Conservation (phyloP, 768 basidiomycete species). For the Phanerochaete sordida region DNA sequence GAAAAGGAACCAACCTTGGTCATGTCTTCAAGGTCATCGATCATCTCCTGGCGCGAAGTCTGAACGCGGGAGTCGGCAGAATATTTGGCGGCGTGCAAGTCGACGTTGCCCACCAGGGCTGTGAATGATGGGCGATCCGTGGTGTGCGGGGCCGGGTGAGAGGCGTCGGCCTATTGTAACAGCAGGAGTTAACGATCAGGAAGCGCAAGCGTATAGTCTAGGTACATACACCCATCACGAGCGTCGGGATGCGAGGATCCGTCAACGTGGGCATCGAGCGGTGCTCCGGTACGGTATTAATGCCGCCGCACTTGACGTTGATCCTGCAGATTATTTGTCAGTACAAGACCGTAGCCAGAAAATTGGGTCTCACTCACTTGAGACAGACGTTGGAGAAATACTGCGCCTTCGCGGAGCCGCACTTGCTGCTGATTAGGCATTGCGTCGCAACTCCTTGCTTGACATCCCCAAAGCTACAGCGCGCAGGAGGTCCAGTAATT, state of each 20-base stretch:
- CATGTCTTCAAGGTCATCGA: conserved; percentile 68
- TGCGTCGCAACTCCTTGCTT: conserved; percentile 73
- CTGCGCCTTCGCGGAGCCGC: conserved; percentile 63
- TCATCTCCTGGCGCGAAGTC: conserved; percentile 69
- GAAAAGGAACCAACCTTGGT: conserved; percentile 45
- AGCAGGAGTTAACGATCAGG: no score
- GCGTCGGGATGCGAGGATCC: conserved; percentile 70
- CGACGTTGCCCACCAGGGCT: conserved; percentile 76
- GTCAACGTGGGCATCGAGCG: conserved; percentile 60
- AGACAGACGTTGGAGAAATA: conserved; percentile 80
- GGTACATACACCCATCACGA: conserved; percentile 79
- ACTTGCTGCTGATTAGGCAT: conserved; percentile 67
- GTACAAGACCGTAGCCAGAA: background rate
- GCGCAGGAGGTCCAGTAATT: no score
- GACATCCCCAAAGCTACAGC: conserved; percentile 79
- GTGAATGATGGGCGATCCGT: conserved; percentile 79
- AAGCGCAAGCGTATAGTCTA: no score
- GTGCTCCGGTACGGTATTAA: conserved; percentile 75
- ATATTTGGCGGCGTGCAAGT: conserved; percentile 74
- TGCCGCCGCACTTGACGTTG: conserved; percentile 82
- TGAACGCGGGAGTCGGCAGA: conserved; percentile 60
- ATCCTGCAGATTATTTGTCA: conserved; percentile 48
- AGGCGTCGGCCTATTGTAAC: conserved; percentile 76
- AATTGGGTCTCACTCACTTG: conserved; percentile 71
- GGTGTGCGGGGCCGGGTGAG: conserved; percentile 78